Percentiles rank a stretch among this genome's conserved stretches.
These are phyloP conservation scores for Aspergillus ostianus DNA, from an alignment of 495 filamentous ascomycete species.

Conservation along the genomic window DNA sequence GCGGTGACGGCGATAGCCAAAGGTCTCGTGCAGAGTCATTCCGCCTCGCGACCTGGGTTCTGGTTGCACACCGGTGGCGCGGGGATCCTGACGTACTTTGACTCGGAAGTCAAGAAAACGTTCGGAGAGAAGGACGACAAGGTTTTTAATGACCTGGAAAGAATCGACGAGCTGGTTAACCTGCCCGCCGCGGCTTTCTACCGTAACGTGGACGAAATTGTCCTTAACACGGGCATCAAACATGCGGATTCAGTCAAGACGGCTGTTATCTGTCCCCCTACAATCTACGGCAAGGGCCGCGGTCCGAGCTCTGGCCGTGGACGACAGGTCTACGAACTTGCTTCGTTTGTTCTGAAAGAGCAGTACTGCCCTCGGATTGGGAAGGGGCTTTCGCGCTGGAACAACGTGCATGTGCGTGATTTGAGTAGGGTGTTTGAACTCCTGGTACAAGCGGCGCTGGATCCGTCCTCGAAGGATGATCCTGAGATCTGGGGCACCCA, in stretches of 20 bases:
- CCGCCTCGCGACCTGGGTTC: slow-evolving; percentile 31
- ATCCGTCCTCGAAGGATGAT: slow-evolving; percentile 33
- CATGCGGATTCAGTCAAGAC: slow-evolving; percentile 52
- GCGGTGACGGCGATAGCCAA: slow-evolving; percentile 35
- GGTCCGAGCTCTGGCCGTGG: slow-evolving; percentile 63
- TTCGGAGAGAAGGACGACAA: slow-evolving; percentile 44
- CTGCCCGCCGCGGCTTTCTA: slow-evolving; percentile 46
- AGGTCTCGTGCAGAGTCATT: slow-evolving; percentile 27
- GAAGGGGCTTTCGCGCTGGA: slow-evolving; percentile 61
- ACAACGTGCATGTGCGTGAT: slow-evolving; percentile 67
- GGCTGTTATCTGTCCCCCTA: slow-evolving; percentile 69
- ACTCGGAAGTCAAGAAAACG: slow-evolving; percentile 29
- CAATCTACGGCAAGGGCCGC: slow-evolving; percentile 69
- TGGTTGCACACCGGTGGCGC: slow-evolving; percentile 56
- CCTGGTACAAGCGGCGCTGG: slow-evolving; percentile 60
- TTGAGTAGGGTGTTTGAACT: slow-evolving; percentile 59
- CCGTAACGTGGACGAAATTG: slow-evolving; percentile 50
- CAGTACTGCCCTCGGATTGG: slow-evolving; percentile 60
- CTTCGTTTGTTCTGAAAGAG: slow-evolving; percentile 50
- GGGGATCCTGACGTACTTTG: slow-evolving; percentile 41
- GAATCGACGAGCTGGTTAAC: slow-evolving; percentile 44
- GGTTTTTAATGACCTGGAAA: slow-evolving; percentile 49
- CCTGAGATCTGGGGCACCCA: slow-evolving; percentile 64
- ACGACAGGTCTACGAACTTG: slow-evolving; percentile 59
- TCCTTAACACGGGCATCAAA: slow-evolving; percentile 37